Conservation (phyloP, 768 basidiomycete genomes). For the Zangia roseola region DNA sequence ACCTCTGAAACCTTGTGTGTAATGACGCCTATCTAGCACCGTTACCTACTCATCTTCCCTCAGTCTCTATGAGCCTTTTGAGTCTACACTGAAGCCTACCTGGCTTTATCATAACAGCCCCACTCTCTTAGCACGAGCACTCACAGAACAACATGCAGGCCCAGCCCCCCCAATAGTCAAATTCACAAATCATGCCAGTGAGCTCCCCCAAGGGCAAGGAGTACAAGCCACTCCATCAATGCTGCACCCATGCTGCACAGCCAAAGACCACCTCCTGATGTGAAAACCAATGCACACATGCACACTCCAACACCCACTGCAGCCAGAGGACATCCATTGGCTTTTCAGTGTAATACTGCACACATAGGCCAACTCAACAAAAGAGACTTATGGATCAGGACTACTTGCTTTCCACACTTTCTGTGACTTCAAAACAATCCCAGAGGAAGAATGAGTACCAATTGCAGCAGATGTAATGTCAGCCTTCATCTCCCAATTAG, state of each 20-base stretch:
- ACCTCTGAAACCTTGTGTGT: too few species aligned
- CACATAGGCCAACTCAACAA: background rate
- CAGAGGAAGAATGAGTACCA: background rate
- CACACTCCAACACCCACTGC: background rate
- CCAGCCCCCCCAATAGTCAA: too few species aligned
- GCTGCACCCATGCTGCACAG: background rate
- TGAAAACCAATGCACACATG: background rate
- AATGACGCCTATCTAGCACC: too few species aligned
- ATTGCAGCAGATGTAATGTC: constrained; percentile 3
- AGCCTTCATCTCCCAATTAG: constrained; percentile 7
- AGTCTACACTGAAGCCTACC: too few species aligned
- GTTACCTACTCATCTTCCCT: too few species aligned
- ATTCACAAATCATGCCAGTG: too few species aligned
- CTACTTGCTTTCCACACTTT: constrained; percentile 34
- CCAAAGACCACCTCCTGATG: background rate
- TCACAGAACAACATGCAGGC: too few species aligned
- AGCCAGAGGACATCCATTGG: background rate
- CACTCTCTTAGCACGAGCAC: too few species aligned
- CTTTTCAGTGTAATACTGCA: background rate
- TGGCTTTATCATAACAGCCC: too few species aligned
- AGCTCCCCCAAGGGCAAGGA: too few species aligned
- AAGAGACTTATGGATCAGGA: background rate
- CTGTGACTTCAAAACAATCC: constrained; percentile 31
- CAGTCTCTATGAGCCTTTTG: too few species aligned
- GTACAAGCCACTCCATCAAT: background rate